phyloP scores from a whole-genome alignment of 2,329 filamentous ascomycete genomes.

The Pseudogymnoascus sp. region DNA sequence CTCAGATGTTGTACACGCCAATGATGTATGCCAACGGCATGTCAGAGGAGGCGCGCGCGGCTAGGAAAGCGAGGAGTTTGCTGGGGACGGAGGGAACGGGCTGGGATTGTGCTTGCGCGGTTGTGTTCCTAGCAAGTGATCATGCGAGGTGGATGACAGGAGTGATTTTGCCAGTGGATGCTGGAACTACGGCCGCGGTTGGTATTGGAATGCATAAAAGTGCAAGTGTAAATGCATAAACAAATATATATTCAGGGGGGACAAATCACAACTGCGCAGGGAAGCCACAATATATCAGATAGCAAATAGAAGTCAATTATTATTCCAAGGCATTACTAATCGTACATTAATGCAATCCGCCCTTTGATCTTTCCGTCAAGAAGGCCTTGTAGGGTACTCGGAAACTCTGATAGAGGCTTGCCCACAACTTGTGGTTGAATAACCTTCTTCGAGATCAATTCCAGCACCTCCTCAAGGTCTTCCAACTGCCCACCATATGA shows the following conservation, averaged over 20 bases:
- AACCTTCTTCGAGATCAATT: constrained; percentile 30
- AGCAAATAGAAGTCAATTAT: neutral
- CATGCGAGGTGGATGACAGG: constrained; percentile 47
- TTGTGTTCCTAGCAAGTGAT: constrained; percentile 44
- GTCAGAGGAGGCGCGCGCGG: constrained; percentile 32
- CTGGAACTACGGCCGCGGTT: constrained; percentile 38
- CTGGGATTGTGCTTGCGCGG: constrained; percentile 45
- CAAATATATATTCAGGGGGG: neutral
- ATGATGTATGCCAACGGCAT: constrained; percentile 38
- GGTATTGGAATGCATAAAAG: constrained; percentile 9
- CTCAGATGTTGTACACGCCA: constrained; percentile 40
- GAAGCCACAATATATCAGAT: neutral
- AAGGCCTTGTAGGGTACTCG: constrained; percentile 29
- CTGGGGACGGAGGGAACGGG: constrained; percentile 48
- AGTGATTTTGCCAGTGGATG: constrained; percentile 40
- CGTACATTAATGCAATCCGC: neutral
- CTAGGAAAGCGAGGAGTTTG: constrained; percentile 37
- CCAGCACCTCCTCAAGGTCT: constrained; percentile 33
- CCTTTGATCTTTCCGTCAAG: constrained; percentile 31
- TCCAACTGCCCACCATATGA: constrained; percentile 37
- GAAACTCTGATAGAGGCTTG: constrained; percentile 30
- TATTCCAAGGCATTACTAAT: neutral
- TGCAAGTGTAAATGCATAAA: constrained; percentile 4
- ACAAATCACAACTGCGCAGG: neutral
- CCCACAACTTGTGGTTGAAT: constrained; percentile 32